phyloP scores from a whole-genome alignment of 1,139 yeast genomes.

The Yamadazyma pseudoaaseri region DNA sequence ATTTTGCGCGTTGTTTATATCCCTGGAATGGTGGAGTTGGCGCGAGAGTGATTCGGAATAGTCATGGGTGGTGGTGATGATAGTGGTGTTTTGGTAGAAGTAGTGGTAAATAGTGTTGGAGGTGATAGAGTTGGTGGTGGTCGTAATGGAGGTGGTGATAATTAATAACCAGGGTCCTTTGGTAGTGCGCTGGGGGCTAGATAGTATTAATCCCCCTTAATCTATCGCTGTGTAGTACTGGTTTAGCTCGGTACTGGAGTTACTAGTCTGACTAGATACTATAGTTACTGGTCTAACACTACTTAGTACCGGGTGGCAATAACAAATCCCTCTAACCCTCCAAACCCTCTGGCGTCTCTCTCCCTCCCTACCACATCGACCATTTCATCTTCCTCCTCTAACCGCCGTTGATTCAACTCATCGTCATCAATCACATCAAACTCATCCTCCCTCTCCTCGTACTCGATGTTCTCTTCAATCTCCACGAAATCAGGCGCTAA shows the following conservation, averaged over 20 bases:
- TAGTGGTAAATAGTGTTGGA: too few species aligned
- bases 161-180: too few species aligned
- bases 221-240: too few species aligned
- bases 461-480: conserved; percentile 87
- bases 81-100: too few species aligned
- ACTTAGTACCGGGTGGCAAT: conserved; percentile 1
- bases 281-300: too few species aligned
- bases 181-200: too few species aligned
- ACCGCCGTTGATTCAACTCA: conserved; percentile 55
- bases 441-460: conserved; percentile 88
- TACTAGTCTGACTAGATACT: too few species aligned
- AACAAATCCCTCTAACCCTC: not conserved
- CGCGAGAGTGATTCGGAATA: not conserved
- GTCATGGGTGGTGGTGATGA: not conserved
- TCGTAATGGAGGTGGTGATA: too few species aligned
- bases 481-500: conserved; percentile 96
- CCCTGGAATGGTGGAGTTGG: not conserved
- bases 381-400: conserved; percentile 64
- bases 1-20: conserved; percentile 1
- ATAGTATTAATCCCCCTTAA: too few species aligned
- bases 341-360: conserved; percentile 69
- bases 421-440: conserved; percentile 78
- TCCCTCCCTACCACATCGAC: conserved; percentile 72
- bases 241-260: too few species aligned
- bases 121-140: too few species aligned